Evolutionary conservation across 2,329 filamentous ascomycete species (phyloP), one percentile per base, ranked within the genome.

Genomic region (Periglandula ipomoeae): DNA sequence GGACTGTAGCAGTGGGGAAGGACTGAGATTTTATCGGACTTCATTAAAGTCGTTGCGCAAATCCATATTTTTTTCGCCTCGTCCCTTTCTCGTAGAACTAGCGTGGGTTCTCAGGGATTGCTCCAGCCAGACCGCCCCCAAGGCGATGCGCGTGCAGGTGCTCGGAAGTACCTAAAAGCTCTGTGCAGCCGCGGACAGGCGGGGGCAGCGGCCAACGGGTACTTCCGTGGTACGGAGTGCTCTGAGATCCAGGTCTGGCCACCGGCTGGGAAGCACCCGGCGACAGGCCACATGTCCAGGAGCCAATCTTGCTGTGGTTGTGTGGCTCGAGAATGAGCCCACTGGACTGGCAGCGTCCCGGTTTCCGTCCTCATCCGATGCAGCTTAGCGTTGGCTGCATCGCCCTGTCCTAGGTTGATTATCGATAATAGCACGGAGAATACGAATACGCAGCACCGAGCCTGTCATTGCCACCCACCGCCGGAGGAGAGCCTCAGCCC

Each of bases 311-410:
- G n/a, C 22, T 5, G 8, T 59, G 58, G 58, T 56, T 55, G 38
- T 30, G 34, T 61, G 59, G 57, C 56, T 54, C 56, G 56, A 65
- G 59, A 63, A 65, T 67, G 62, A 65, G 62, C 59, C 65, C 63
- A 67, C 46, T 55, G 46, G 35, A 47, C 50, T 55, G 53, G 51
- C 44, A 46, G 50, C 45, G 50, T 65, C 58, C 64, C 62, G 64
- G 50, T 53, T 60, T 63, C 63, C 63, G 63, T 50, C 47, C 42
- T 19, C 37, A 32, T 17, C 46, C 22, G 15, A 44, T 41, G 17
- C 10, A 24, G 23, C 23, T 27, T 46, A 27, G 44, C 9, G n/a
- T 8, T 6, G 17, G 19, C 4, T 10, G 23, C 19, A 27, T 44
- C 40, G 15, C 8, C 23, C 46, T 19, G n/a, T 42, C 13, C 44